Percentiles rank a stretch among this genome's conserved stretches.
Conservation (phyloP, 2,329 filamentous ascomycete genomes). For the Ceratocystis colombiana region DNA sequence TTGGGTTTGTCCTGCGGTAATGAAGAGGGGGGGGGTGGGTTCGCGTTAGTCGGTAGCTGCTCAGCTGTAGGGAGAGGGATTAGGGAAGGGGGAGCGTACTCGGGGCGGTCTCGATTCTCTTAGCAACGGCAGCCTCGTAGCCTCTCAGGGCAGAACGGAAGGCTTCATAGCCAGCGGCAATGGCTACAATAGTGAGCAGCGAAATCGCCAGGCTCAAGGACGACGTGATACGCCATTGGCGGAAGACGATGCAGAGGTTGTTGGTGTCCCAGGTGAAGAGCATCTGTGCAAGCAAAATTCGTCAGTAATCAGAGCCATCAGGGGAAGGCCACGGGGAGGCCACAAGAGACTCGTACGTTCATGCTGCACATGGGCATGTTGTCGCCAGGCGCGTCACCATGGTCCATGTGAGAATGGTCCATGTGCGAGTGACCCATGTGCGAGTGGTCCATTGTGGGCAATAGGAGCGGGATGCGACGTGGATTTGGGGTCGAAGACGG, state of each 20-base stretch:
- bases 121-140: constrained; percentile 56
- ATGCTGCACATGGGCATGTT: constrained; percentile 71
- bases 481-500: background rate
- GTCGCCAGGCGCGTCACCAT: constrained; percentile 43
- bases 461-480: background rate
- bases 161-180: constrained; percentile 89
- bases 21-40: background rate
- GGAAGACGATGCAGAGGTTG: constrained; percentile 94
- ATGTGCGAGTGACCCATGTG: constrained; percentile 29
- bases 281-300: constrained; percentile 52
- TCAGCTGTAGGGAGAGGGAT: background rate
- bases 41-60: constrained; percentile 9
- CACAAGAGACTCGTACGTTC: constrained; percentile 53
- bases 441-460: constrained; percentile 23
- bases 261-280: constrained; percentile 92
- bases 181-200: constrained; percentile 66
- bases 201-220: constrained; percentile 68
- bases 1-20: constrained; percentile 59
- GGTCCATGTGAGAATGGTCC: constrained; percentile 40
- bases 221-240: constrained; percentile 74
- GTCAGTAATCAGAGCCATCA: background rate
- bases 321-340: too few species aligned
- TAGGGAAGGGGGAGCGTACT: constrained; percentile 40
- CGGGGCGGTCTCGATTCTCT: constrained; percentile 40
- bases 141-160: constrained; percentile 65